These are phyloP conservation scores for Candida hungchunana DNA, from an alignment of 805 yeast genomes.

Conservation along the genomic window DNA sequence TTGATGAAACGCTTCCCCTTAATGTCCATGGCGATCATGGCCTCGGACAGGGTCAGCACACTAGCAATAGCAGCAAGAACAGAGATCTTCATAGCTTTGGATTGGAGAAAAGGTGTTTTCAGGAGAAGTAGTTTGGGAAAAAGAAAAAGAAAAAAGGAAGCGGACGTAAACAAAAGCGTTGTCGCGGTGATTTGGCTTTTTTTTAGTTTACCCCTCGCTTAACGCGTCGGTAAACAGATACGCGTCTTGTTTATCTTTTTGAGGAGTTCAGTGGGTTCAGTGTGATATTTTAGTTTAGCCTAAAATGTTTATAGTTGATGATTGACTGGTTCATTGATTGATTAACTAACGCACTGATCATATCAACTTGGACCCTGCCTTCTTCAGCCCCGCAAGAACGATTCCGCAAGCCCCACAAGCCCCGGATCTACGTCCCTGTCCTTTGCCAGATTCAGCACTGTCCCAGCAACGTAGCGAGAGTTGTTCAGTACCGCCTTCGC, in stretches of 20 bases:
- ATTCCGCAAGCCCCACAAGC: slow-evolving; percentile 1
- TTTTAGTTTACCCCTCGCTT: too few relatives aligned
- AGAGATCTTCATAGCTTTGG: slow-evolving; percentile 3
- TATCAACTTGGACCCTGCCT: too few relatives aligned
- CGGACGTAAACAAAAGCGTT: background rate
- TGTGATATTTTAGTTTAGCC: too few relatives aligned
- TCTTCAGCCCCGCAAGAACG: background rate
- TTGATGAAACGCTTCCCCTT: slow-evolving; percentile 56
- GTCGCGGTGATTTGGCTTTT: background rate
- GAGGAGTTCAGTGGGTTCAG: too few relatives aligned
- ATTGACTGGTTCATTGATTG: too few relatives aligned
- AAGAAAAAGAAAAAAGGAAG: too few relatives aligned
- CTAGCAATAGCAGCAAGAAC: slow-evolving; percentile 5
- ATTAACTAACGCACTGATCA: too few relatives aligned
- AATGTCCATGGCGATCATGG: slow-evolving; percentile 53
- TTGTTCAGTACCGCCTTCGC: slow-evolving; percentile 23
- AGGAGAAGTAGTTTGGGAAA: background rate
- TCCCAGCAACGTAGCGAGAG: slow-evolving; percentile 19
- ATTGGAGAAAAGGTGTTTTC: background rate
- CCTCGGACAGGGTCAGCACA: slow-evolving; percentile 23
- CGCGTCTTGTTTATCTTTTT: too few relatives aligned
- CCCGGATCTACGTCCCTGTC: slow-evolving; percentile 5
- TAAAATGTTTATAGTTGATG: too few relatives aligned
- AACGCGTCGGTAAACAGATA: too few relatives aligned
- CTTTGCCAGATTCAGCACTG: slow-evolving; percentile 8